A percentile compares a stretch with the other conserved stretches of the same genome.
These are phyloP conservation scores for Xenosphaeropsis pyriputrescens DNA, from an alignment of 2,329 filamentous ascomycete species.

Conservation along the genomic window DNA sequence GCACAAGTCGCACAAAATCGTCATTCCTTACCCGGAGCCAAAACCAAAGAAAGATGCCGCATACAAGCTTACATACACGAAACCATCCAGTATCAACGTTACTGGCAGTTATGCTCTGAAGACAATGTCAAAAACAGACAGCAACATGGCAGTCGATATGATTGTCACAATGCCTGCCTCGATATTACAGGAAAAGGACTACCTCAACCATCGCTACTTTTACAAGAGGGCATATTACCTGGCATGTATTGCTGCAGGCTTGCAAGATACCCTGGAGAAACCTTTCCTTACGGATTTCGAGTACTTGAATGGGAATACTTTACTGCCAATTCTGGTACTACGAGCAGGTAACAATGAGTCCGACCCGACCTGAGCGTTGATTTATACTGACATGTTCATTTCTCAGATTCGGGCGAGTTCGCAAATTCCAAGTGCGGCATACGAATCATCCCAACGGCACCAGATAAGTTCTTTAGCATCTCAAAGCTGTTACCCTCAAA, in stretches of 20 bases:
- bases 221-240: conserved; percentile 90
- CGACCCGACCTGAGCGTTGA: neutral
- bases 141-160: conserved; percentile 56
- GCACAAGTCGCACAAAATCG: conserved; percentile 50
- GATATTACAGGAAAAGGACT: conserved; percentile 89
- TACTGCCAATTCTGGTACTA: conserved; percentile 53
- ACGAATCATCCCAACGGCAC: conserved; percentile 62
- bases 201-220: conserved; percentile 83
- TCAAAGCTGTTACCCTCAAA: conserved; percentile 56
- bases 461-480: conserved; percentile 52
- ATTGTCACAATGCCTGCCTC: conserved; percentile 69
- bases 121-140: conserved; percentile 53
- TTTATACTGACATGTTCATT: conserved; percentile 6
- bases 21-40: conserved; percentile 77
- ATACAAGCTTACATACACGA: conserved; percentile 68
- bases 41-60: conserved; percentile 60
- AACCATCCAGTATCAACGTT: conserved; percentile 68
- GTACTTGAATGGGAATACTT: conserved; percentile 54
- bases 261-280: conserved; percentile 41
- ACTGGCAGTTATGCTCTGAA: conserved; percentile 75
- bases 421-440: conserved; percentile 38
- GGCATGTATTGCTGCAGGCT: conserved; percentile 59
- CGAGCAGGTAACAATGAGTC: conserved; percentile 14
- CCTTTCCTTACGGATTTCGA: conserved; percentile 47
- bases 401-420: conserved; percentile 16